These are phyloP conservation scores for Torrubiellomyces zombiae DNA, from an alignment of 2,329 filamentous ascomycete genomes.

Conservation along the genomic window DNA sequence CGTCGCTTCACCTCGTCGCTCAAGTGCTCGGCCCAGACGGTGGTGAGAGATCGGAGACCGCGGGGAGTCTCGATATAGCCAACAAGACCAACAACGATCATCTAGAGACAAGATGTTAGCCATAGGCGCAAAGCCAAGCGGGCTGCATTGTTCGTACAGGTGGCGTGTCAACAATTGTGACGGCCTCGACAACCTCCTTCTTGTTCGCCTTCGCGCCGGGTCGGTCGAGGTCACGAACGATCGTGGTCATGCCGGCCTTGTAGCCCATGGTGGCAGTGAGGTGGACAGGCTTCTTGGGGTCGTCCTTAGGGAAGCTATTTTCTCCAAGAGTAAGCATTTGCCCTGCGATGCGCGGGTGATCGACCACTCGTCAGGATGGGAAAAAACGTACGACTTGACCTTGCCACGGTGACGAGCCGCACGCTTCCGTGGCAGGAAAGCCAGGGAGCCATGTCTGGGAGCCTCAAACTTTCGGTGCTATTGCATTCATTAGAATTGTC, in stretches of 20 bases:
- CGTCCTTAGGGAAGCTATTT: constrained; percentile 95
- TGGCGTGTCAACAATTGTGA: constrained; percentile 80
- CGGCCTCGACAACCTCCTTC: constrained; percentile 89
- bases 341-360: neutral
- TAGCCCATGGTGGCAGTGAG: constrained; percentile 96
- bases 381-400: constrained; percentile 76
- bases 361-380: neutral
- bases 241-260: constrained; percentile 99
- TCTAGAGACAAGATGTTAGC: constrained; percentile 60
- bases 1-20: constrained; percentile 97
- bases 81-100: constrained; percentile 99
- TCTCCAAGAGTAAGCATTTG: constrained; percentile 12
- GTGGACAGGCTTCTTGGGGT: constrained; percentile 98
- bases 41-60: constrained; percentile 97
- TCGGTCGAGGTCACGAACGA: constrained; percentile 97
- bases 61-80: constrained; percentile 99
- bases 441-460: constrained; percentile 87
- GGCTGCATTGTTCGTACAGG: constrained; percentile 82
- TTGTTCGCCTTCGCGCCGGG: constrained; percentile 99
- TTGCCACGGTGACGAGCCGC: constrained; percentile 88
- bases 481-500: constrained; percentile 7
- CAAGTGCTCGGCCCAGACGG: constrained; percentile 98
- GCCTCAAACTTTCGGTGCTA: constrained; percentile 53
- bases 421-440: constrained; percentile 79
- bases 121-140: constrained; percentile 60